phyloP scores from a whole-genome alignment of 1,284 basidiomycete genomes.

The Cryptococcus deneoformans region DNA sequence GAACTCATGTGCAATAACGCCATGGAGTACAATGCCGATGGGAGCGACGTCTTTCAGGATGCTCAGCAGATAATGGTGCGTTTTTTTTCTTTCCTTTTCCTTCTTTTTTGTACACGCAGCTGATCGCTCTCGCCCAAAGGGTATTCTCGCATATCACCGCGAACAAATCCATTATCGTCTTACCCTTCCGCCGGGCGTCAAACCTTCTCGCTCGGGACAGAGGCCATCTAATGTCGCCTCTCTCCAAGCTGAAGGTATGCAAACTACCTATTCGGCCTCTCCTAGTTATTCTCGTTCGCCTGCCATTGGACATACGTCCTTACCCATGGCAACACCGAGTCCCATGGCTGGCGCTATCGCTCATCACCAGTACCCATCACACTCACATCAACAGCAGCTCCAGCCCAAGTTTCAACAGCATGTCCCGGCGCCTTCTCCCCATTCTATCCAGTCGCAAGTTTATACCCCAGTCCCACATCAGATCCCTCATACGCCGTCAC shows the following conservation, averaged over 20 bases:
- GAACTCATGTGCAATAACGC: slow-evolving; percentile 88
- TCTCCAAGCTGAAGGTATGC: no score
- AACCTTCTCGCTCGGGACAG: not conserved
- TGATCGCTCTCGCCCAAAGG: slow-evolving; percentile 1
- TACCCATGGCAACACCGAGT: no score
- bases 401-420: no score
- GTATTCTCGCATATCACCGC: slow-evolving; percentile 12
- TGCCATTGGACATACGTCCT: no score
- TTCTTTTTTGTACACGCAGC: not conserved
- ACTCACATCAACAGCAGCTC: no score
- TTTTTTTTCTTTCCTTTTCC: not conserved
- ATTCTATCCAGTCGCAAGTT: no score
- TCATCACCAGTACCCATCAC: no score
- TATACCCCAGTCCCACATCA: not conserved
- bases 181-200: slow-evolving; percentile 7
- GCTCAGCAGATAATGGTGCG: slow-evolving; percentile 64
- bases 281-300: no score
- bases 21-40: slow-evolving; percentile 81
- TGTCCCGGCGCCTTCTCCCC: no score
- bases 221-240: no score
- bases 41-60: slow-evolving; percentile 79
- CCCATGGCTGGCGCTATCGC: no score
- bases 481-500: not conserved
- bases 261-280: no score
- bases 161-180: slow-evolving; percentile 7